phyloP scores from a whole-genome alignment of 768 basidiomycete species.

The Holtermannia corniformis region DNA sequence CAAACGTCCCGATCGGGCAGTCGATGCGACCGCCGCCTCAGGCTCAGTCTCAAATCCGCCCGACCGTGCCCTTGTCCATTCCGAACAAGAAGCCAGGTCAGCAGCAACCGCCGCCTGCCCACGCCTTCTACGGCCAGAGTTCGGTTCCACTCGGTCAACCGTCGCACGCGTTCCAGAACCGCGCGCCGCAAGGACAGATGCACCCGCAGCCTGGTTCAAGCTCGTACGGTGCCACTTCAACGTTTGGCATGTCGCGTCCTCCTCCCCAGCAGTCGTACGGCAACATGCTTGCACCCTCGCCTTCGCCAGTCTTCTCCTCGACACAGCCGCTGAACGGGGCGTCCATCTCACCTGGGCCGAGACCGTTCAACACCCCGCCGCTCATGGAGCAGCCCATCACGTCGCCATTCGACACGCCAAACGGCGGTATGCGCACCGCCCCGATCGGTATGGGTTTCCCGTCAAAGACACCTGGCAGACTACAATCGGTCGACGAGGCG shows the following conservation, averaged over 20 bases:
- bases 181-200: neutral
- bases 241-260: neutral
- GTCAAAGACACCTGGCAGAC: constrained; percentile 14
- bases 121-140: neutral
- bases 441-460: constrained; percentile 37
- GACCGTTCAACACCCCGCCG: neutral
- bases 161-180: neutral
- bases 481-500: constrained; percentile 24
- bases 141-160: neutral
- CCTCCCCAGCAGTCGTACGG: neutral
- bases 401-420: neutral
- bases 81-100: neutral
- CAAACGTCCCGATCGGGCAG: neutral
- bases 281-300: neutral
- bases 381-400: neutral
- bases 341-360: neutral
- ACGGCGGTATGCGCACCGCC: constrained; percentile 19
- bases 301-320: neutral
- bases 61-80: neutral
- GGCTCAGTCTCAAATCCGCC: neutral
- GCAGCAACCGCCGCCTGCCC: neutral
- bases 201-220: neutral
- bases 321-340: neutral
- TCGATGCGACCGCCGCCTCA: neutral
- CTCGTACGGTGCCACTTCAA: neutral